Percentiles rank a stretch among this genome's conserved stretches.
Evolutionary conservation across 2,329 filamentous ascomycete genomes (phyloP).

Genomic region (Dendrostoma leiphaemia): DNA sequence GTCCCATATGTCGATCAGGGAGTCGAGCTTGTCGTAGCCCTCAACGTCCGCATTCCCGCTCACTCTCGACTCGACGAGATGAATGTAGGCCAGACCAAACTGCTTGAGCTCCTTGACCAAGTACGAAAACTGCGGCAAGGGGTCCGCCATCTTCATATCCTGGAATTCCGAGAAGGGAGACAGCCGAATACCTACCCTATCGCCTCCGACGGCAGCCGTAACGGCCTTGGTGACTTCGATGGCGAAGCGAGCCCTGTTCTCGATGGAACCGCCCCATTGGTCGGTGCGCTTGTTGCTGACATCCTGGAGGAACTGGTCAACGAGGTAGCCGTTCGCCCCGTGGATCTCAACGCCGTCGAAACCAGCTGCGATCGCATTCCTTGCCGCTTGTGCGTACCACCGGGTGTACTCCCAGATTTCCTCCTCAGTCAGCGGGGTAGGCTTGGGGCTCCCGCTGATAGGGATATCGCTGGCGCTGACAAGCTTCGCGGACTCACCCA

Average conservation of each 20-base stretch:
- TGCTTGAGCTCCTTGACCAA: constrained; percentile 47
- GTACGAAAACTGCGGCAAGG: constrained; percentile 55
- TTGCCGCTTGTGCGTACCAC: constrained; percentile 30
- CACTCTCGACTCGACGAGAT: constrained; percentile 53
- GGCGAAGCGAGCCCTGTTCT: constrained; percentile 51
- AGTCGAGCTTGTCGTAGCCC: constrained; percentile 27
- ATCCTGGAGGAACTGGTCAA: constrained; percentile 56
- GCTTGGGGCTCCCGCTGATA: constrained; percentile 38
- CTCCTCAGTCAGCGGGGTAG: constrained; percentile 39
- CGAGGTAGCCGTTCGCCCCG: constrained; percentile 38
- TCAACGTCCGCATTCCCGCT: constrained; percentile 37
- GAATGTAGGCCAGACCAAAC: constrained; percentile 54
- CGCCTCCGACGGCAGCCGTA: constrained; percentile 46
- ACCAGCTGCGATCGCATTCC: constrained; percentile 50
- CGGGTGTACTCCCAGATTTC: constrained; percentile 36
- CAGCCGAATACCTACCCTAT: constrained; percentile 51
- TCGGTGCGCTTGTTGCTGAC: constrained; percentile 53
- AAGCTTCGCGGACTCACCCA: constrained; percentile 29
- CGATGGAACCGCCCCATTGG: constrained; percentile 51
- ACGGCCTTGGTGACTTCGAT: constrained; percentile 53
- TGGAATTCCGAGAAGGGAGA: constrained; percentile 56
- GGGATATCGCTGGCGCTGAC: constrained; percentile 40
- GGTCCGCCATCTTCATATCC: constrained; percentile 56
- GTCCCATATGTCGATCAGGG: constrained; percentile 28
- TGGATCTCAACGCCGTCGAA: constrained; percentile 46